Evolutionary conservation across 2,329 filamentous ascomycete genomes (phyloP), one percentile per base, ranked within the genome.

Genomic region (Didymella pomorum): DNA sequence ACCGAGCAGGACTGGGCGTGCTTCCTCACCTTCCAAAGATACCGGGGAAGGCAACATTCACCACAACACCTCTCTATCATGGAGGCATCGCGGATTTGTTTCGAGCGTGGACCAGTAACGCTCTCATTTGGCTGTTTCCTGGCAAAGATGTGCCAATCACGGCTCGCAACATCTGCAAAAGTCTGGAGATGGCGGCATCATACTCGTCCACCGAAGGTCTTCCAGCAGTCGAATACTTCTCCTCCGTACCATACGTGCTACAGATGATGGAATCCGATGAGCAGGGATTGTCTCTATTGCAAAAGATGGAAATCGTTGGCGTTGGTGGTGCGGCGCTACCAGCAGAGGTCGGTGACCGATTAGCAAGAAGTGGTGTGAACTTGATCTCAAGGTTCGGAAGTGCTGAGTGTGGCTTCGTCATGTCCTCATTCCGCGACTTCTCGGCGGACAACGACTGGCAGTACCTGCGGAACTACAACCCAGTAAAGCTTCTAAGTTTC

Each of bases 211-310:
- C 50, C n/a, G 58, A 52, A 47, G 54, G 60, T n/a, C 50, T 63
- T 4, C 73, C 77, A 0, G 61, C 66, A 21, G 76, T 87, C 2
- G 79, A 76, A 39, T 88, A 88, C 63, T 89, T 89, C 64, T 86
- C 86, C 0, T 86, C 83, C 0, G 87, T 89, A 0, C 91, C 91
- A 8, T 98, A 94, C 72, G 93, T 98, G 33, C 84, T 90, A 73
- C 92, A 92, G 46, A 85, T 98, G 65, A 96, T 99, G 90, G 85
- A 89, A 69, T 89, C 93, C 11, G 96, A 92, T 68, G 92, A 96
- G 78, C 91, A 95, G 78, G 93, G 90, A 49, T 83, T 98, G 2
- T 82, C 89, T 67, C 86, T 97, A 4, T 76, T 62, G 20, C 67
- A 67, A 37, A 66, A 62, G 0, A 87, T 89, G 85, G 80, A 84